A percentile compares a stretch with the other conserved stretches of the same genome.
Conservation (phyloP, 495 filamentous ascomycete genomes). For the Tetracladium setigerum region DNA sequence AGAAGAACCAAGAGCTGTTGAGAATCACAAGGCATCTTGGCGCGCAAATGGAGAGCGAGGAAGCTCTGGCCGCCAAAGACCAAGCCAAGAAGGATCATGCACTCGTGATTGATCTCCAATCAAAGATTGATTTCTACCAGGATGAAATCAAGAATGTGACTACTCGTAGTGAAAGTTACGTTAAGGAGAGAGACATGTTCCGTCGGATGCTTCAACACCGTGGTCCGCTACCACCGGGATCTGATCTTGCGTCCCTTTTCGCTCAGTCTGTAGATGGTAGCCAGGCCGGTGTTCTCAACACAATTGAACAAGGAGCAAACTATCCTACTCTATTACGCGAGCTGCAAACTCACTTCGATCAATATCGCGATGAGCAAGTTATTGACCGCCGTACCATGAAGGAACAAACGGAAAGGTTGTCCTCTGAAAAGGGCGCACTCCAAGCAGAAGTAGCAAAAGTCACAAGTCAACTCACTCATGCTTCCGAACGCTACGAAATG, state of each 20-base stretch:
- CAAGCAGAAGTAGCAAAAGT: constrained; percentile 69
- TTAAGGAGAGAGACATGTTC: constrained; percentile 95
- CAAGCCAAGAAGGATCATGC: constrained; percentile 64
- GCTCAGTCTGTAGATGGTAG: constrained; percentile 51
- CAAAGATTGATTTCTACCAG: constrained; percentile 50
- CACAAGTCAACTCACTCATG: constrained; percentile 74
- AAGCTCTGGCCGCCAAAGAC: constrained; percentile 61
- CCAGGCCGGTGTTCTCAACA: constrained; percentile 38
- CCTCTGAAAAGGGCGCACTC: constrained; percentile 70
- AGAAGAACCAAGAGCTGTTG: constrained; percentile 78
- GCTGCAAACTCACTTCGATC: constrained; percentile 82
- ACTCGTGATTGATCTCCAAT: constrained; percentile 61
- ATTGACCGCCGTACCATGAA: constrained; percentile 73
- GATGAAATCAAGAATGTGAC: constrained; percentile 72
- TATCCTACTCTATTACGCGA: constrained; percentile 69
- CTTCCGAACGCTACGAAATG: constrained; percentile 77
- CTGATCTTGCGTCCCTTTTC: constrained; percentile 56
- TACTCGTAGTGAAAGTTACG: constrained; percentile 80
- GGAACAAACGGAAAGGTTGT: constrained; percentile 76
- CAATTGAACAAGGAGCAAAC: constrained; percentile 46
- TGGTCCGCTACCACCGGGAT: constrained; percentile 51
- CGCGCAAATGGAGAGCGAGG: constrained; percentile 84
- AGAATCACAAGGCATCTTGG: constrained; percentile 75
- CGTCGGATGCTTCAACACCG: constrained; percentile 78
- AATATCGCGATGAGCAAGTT: constrained; percentile 75